Base-by-base conservation (phyloP, 305 asterid genomes). In the Fraxinus latifolia region DNA sequence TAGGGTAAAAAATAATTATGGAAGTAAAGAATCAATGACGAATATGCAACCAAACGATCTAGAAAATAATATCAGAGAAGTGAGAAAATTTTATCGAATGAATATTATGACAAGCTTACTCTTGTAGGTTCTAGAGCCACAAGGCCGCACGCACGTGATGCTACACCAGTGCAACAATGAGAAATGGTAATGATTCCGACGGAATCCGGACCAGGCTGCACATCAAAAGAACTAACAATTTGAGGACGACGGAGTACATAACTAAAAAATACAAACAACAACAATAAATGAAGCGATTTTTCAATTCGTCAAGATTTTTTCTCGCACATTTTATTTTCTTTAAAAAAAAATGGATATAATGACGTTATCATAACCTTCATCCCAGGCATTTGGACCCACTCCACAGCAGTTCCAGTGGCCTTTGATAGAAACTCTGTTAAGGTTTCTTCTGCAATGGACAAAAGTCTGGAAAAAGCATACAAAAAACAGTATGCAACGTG, bases 331-430 rank as follows among this genome's bases (percentile, higher is more conserved):
- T 70, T 12, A 70, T 14, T 27, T 70, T 70, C 21, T 14, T 29
- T 5, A 39, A 39, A 39, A 39, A 25, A 27, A 65, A 12, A 3
- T 58, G 74, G 68, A 7, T 21, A 53, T 4, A 60, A 58, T 6
- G 7, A 29, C 4, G 39, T 77, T 47, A 15, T 3, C 2, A 44
- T 50, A 70, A 95, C 99, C 99, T 96, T 96, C 99, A 96, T 96
- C 90, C 99, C 99, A 87, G 98, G 99, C 98, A 96, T 93, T 90
- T 94, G 99, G 92, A 96, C 95, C 98, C 99, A 96, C 99, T 96
- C 98, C 82, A 96, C 96, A 84, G 98, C 99, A 80, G 99, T 96
- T 86, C 99, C 99, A 84, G 98, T 96, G 23, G 99, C 99, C 97
- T 96, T 96, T 15, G 99, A 94, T 86, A 96, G 91, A 96, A 96